phyloP scores from a whole-genome alignment of 768 basidiomycete genomes.

The Punctularia strigosozonata region DNA sequence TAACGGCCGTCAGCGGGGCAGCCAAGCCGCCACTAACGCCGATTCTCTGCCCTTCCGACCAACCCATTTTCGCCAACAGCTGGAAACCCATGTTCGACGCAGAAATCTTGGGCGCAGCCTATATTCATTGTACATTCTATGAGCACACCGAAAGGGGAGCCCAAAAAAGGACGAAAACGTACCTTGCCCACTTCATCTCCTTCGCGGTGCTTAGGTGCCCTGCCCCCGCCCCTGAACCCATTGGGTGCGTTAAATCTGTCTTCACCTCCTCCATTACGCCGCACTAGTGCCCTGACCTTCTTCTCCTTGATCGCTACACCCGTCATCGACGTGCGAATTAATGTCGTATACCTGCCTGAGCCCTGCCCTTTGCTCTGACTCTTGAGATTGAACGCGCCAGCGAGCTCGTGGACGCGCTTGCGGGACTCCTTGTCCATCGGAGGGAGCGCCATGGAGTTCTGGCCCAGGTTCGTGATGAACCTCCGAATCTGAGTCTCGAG shows the following conservation, averaged over 20 bases:
- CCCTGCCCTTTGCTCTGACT: slow-evolving; percentile 69
- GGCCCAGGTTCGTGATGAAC: slow-evolving; percentile 49
- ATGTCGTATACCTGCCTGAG: slow-evolving; percentile 58
- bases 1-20: slow-evolving; percentile 68
- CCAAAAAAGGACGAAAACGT: slow-evolving; percentile 8
- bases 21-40: slow-evolving; percentile 57
- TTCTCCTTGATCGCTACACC: slow-evolving; percentile 44
- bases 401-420: slow-evolving; percentile 69
- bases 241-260: slow-evolving; percentile 17
- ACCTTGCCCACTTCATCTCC: slow-evolving; percentile 86
- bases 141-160: not conserved
- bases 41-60: slow-evolving; percentile 73
- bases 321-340: slow-evolving; percentile 55
- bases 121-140: slow-evolving; percentile 4
- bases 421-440: slow-evolving; percentile 67
- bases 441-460: slow-evolving; percentile 52
- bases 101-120: slow-evolving; percentile 76
- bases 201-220: slow-evolving; percentile 48
- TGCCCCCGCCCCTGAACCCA: slow-evolving; percentile 13
- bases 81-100: slow-evolving; percentile 76
- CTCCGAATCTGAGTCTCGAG: slow-evolving; percentile 58
- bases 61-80: slow-evolving; percentile 86
- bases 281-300: slow-evolving; percentile 38
- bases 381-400: slow-evolving; percentile 66
- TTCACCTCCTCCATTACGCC: slow-evolving; percentile 21